Evolutionary conservation across 306 rosid species (phyloP).

Genomic region (Trifolium pratense): DNA sequence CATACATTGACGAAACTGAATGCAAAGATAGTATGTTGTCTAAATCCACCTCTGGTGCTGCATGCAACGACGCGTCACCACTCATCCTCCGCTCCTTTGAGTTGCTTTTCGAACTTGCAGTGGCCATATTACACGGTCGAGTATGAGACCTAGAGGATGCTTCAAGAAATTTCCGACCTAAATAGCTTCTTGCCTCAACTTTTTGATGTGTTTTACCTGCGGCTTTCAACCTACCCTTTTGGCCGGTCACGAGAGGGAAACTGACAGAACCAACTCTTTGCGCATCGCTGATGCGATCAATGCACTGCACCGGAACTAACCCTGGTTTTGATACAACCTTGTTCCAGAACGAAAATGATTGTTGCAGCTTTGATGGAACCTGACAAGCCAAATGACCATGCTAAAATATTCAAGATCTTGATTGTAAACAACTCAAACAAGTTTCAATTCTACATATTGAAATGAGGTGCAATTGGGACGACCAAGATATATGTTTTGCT

Average conservation of each 20-base stretch:
- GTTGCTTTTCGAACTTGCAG: conserved; percentile 39
- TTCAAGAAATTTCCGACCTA: conserved; percentile 40
- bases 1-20: conserved; percentile 47
- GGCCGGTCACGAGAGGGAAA: conserved; percentile 53
- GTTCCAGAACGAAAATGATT: conserved; percentile 64
- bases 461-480: conserved; percentile 10
- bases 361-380: conserved; percentile 74
- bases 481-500: conserved; percentile 5
- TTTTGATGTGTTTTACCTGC: conserved; percentile 44
- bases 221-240: conserved; percentile 56
- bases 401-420: conserved; percentile 36
- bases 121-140: conserved; percentile 32
- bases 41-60: conserved; percentile 58
- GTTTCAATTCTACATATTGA: conserved; percentile 6
- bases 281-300: conserved; percentile 14
- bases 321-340: conserved; percentile 46
- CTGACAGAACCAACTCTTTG: conserved; percentile 52
- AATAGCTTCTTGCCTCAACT: conserved; percentile 48
- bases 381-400: conserved; percentile 49
- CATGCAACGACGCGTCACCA: conserved; percentile 54
- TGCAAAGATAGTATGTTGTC: conserved; percentile 76
- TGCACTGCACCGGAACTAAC: conserved; percentile 32
- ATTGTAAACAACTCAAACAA: conserved; percentile 9
- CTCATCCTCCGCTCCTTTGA: conserved; percentile 35
- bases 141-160: conserved; percentile 42